Evolutionary conservation across 2,329 filamentous ascomycete genomes (phyloP), one percentile per base, ranked within the genome.

Genomic region (Colletotrichum sp.): DNA sequence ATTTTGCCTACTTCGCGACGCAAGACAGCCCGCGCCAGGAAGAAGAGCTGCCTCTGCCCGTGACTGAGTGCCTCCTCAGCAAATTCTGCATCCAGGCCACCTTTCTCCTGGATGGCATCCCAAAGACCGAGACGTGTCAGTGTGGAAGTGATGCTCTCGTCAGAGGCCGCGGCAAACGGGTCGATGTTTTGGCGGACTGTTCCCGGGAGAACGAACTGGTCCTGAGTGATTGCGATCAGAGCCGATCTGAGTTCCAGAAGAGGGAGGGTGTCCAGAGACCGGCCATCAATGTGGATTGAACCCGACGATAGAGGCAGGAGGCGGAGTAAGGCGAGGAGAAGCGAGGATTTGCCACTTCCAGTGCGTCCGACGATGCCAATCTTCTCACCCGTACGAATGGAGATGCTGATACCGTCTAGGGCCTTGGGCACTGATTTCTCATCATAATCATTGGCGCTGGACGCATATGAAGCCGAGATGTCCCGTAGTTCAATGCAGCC

Each of bases 151-250:
- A 73, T 55, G 65, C 52, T 48, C 76, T 96, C 69, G 22, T 48
- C 48, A 16, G 66, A 30, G 6, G 34, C 66, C 10, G 30, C 22
- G 28, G 26, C 64, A 26, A 76, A 60, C 6, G 76, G 76, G 44
- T 77, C 70, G 18, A 99, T 90, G 82, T 99, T 99, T 83, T 90
- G 60, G 3, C 76, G 74, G 15, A 76, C 74, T 24, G 76, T 69
- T 16, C 76, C 74, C 1, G 76, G 66, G 12, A 77, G 65, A 8
- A 76, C 66, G 34, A 77, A 66, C 36, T 76, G 69, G 39, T 64
- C 74, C 32, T 59, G 76, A 18, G 72, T 68, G 64, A 64, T 79
- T 68, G 48, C 78, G 39, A 67, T 77, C 39, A 81, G 60, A 10
- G 77, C 70, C 24, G 75, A 52, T 18, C 80, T 75, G 13, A 81